Conservation (phyloP, 2,329 filamentous ascomycete species). For the Rhynchosporium graminicola region DNA sequence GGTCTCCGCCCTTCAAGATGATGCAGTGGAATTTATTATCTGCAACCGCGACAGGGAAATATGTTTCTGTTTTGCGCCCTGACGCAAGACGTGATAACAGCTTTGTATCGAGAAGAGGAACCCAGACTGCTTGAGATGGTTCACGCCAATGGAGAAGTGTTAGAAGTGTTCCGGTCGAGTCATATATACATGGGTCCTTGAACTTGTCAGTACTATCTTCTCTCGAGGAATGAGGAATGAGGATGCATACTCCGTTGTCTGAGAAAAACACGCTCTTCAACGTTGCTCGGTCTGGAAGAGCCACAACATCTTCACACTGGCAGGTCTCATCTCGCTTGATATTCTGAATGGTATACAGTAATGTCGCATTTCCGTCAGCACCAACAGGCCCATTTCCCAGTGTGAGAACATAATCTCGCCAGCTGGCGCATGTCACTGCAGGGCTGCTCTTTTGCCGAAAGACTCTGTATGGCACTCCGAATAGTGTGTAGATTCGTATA, state of each 20-base stretch:
- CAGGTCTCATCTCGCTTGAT: conserved; percentile 91
- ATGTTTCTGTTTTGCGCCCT: conserved; percentile 83
- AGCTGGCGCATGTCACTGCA: conserved; percentile 89
- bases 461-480: conserved; percentile 83
- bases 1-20: conserved; percentile 93
- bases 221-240: background rate
- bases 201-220: conserved; percentile 14
- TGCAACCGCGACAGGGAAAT: conserved; percentile 94
- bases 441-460: conserved; percentile 90
- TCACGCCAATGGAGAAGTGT: conserved; percentile 89
- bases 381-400: conserved; percentile 89
- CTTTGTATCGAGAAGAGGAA: conserved; percentile 88
- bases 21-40: conserved; percentile 96
- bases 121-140: conserved; percentile 83
- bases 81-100: conserved; percentile 78
- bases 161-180: conserved; percentile 84
- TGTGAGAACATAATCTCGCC: conserved; percentile 94
- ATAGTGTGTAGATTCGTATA: conserved; percentile 88
- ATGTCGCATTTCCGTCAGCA: conserved; percentile 72
- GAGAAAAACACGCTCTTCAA: conserved; percentile 89
- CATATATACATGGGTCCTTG: conserved; percentile 93
- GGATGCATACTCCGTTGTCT: conserved; percentile 72
- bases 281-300: conserved; percentile 71
- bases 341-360: conserved; percentile 92
- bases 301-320: conserved; percentile 90